Evolutionary conservation across 495 filamentous ascomycete genomes (phyloP).

Genomic region (Filosporella fistucella): DNA sequence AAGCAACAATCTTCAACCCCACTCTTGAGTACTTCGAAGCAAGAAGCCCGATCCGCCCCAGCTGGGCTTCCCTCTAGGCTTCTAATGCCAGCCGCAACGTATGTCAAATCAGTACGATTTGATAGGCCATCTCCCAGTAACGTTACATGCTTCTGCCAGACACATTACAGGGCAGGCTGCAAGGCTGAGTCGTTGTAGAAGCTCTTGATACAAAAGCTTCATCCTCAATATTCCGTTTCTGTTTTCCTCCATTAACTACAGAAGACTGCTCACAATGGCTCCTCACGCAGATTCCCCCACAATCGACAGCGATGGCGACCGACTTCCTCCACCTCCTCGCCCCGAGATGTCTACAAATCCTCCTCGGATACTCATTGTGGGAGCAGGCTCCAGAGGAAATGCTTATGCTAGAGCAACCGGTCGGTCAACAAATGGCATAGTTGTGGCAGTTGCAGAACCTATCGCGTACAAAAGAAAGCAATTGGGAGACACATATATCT

Average conservation of each 20-base stretch:
- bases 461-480: slow-evolving; percentile 66
- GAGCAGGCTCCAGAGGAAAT: slow-evolving; percentile 79
- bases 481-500: slow-evolving; percentile 66
- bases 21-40: too few species aligned
- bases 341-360: slow-evolving; percentile 30
- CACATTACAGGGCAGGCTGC: not conserved
- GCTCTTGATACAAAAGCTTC: not conserved
- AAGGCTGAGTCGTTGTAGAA: not conserved
- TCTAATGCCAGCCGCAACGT: too few species aligned
- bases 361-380: slow-evolving; percentile 72
- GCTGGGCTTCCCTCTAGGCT: too few species aligned
- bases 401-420: slow-evolving; percentile 67
- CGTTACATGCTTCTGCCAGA: not conserved
- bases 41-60: too few species aligned
- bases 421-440: slow-evolving; percentile 53
- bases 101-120: not conserved
- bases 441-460: slow-evolving; percentile 80
- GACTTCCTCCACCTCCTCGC: slow-evolving; percentile 19
- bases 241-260: not conserved
- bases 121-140: not conserved
- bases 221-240: not conserved
- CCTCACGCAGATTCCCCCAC: slow-evolving; percentile 21
- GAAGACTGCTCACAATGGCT: slow-evolving; percentile 14
- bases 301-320: slow-evolving; percentile 6
- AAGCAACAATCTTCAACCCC: too few species aligned